Conservation (phyloP, 768 basidiomycete species). For the Lactarius tabidus region DNA sequence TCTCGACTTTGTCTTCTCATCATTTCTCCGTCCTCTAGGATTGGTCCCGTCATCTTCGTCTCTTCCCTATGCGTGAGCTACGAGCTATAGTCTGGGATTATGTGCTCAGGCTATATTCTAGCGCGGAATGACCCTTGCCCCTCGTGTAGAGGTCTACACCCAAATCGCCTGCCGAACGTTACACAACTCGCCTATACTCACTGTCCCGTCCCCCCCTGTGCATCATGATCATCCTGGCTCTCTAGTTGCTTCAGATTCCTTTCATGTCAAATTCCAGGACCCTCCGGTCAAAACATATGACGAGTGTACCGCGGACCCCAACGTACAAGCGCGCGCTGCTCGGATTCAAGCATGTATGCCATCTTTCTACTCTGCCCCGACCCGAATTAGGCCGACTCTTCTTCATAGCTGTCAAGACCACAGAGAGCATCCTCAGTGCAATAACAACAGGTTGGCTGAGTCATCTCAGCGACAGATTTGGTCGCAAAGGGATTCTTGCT, state of each 20-base stretch:
- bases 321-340: slow-evolving; percentile 26
- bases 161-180: slow-evolving; percentile 24
- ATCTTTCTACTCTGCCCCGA: background rate
- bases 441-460: slow-evolving; percentile 27
- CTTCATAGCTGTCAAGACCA: slow-evolving; percentile 25
- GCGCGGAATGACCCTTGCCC: slow-evolving; percentile 26
- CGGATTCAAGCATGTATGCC: slow-evolving; percentile 26
- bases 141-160: slow-evolving; percentile 27
- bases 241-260: background rate
- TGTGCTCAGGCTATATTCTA: background rate
- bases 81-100: background rate
- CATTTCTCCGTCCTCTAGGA: slow-evolving; percentile 11
- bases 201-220: background rate
- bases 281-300: slow-evolving; percentile 10
- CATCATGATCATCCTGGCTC: background rate
- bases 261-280: slow-evolving; percentile 15
- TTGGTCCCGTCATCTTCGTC: slow-evolving; percentile 23
- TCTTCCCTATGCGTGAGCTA: slow-evolving; percentile 25
- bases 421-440: slow-evolving; percentile 26
- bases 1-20: background rate
- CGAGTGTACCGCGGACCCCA: slow-evolving; percentile 22
- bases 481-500: slow-evolving; percentile 24
- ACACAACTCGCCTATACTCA: slow-evolving; percentile 2
- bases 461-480: slow-evolving; percentile 23
- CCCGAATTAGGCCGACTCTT: background rate